phyloP scores from a whole-genome alignment of 148 eudicot species.

The Vaccinium macrocarpon region DNA sequence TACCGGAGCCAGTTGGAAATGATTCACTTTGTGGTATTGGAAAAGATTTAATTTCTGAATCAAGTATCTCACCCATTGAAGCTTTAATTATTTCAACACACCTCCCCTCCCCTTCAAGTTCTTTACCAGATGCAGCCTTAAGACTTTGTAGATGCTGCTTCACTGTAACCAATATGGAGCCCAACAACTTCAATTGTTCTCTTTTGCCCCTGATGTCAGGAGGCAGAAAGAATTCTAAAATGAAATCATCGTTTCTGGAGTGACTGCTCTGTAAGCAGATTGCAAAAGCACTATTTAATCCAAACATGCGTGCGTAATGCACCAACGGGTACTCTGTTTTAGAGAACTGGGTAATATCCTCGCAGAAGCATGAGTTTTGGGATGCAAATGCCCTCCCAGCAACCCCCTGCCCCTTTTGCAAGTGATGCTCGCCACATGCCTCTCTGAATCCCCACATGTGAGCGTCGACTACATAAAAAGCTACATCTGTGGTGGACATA shows the following conservation, averaged over 20 bases:
- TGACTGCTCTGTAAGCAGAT: constrained; percentile 76
- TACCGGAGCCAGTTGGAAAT: constrained; percentile 23
- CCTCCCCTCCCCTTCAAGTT: constrained; percentile 60
- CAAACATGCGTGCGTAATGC: constrained; percentile 93
- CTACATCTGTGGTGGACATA: constrained; percentile 93
- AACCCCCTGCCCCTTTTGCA: constrained; percentile 92
- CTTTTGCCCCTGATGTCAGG: constrained; percentile 34
- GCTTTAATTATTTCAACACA: constrained; percentile 52
- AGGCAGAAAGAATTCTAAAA: constrained; percentile 89
- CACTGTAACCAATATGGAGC: constrained; percentile 52
- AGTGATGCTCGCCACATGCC: constrained; percentile 94
- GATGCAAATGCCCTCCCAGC: constrained; percentile 82
- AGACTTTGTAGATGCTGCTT: constrained; percentile 59
- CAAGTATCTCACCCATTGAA: constrained; percentile 42
- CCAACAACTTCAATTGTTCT: constrained; percentile 57
- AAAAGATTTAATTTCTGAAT: constrained; percentile 30
- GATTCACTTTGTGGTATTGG: constrained; percentile 21
- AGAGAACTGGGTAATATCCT: constrained; percentile 63
- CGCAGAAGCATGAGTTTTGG: constrained; percentile 61
- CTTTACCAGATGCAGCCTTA: constrained; percentile 74
- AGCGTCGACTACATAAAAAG: constrained; percentile 86
- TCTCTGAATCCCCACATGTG: constrained; percentile 92
- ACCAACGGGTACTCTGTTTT: constrained; percentile 88
- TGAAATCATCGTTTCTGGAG: constrained; percentile 80
- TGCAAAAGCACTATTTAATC: constrained; percentile 67